A percentile compares a stretch with the other conserved stretches of the same genome.
Evolutionary conservation across 2,329 filamentous ascomycete genomes (phyloP).

Genomic region (Ophiostoma sp.): DNA sequence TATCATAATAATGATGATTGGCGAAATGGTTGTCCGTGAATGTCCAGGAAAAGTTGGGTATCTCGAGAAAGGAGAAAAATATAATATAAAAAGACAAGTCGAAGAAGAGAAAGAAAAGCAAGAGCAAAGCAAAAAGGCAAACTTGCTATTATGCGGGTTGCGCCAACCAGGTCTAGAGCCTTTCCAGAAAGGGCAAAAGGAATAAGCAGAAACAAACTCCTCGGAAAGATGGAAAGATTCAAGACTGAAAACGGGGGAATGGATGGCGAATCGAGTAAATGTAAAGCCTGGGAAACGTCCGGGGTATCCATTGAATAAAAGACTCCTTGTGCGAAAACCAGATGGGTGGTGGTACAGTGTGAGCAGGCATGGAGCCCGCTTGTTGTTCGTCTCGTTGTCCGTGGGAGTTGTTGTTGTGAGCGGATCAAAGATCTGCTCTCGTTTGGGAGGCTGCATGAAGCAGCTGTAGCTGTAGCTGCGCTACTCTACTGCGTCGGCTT

Average conservation of each 20-base stretch:
- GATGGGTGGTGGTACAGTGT: conserved; percentile 21
- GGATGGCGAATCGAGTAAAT: conserved; percentile 10
- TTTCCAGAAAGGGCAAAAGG: conserved; percentile 10
- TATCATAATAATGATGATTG: neutral
- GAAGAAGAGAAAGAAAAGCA: conserved; percentile 9
- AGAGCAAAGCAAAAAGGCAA: conserved; percentile 9
- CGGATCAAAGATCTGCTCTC: too few relatives aligned
- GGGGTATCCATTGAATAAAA: conserved; percentile 21
- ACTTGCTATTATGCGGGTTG: conserved; percentile 18
- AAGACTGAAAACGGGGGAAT: neutral
- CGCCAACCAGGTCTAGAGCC: conserved; percentile 24
- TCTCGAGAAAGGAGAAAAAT: conserved; percentile 6
- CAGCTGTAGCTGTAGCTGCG: too few relatives aligned
- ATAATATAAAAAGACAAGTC: conserved; percentile 5
- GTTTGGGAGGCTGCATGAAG: too few relatives aligned
- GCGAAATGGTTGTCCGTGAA: neutral
- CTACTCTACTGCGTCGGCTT: conserved; percentile 49
- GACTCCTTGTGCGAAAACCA: conserved; percentile 22
- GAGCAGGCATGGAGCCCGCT: conserved; percentile 9
- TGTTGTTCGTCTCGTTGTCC: neutral
- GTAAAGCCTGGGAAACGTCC: conserved; percentile 19
- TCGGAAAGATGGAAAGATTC: neutral
- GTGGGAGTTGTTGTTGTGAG: neutral
- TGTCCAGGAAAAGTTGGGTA: conserved; percentile 5
- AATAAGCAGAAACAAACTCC: conserved; percentile 14